Base-by-base conservation (phyloP, 306 rosid species). In the Gynostemma pentaphyllum region DNA sequence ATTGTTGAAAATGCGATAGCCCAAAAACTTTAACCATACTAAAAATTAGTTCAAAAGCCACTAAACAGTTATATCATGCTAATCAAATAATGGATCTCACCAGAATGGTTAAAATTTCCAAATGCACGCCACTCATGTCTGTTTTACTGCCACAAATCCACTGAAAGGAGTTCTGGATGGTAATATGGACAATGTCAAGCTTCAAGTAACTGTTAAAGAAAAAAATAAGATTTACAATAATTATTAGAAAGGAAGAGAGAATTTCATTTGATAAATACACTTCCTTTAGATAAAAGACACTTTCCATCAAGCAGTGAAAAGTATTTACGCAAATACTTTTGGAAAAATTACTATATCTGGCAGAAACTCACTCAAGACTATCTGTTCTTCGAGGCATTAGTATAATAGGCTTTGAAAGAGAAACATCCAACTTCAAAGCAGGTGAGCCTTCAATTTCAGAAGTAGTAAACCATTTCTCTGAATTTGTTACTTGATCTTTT, bases 391-490 rank as follows among this genome's bases (percentile, higher is more conserved):
- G 80, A 21, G 99, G 99, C 99, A 92, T 86, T 76, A 92, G 69
- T 72, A 92, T 92, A 55, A 92, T 88, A 66, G 99, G 99, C 80
- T 92, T 86, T 75, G 71, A 79, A 41, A 92, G 84, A 76, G 99
- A 88, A 56, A 92, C 79, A 70, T 88, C 96, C 75, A 92, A 82
- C 84, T 92, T 92, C 69, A 92, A 76, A 57, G 99, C 96, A 54
- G 99, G 95, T n/a, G 85, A 82, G 61, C 99, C 99, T 81, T 88
- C 96, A 68, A 88, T 79, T 55, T 92, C 99, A 78, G 85, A 78
- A 54, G 96, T 80, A 34, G 95, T 80, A 75, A 92, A 84, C 99
- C 85, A 84, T 74, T 84, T 88, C 81, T 92, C 99, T 42, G 96
- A 92, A 82, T 88, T 88, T 66, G 96, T 88, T 51, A 68, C 85